phyloP scores from a whole-genome alignment of 1,284 basidiomycete genomes.

The Neonothopanus nambi region DNA sequence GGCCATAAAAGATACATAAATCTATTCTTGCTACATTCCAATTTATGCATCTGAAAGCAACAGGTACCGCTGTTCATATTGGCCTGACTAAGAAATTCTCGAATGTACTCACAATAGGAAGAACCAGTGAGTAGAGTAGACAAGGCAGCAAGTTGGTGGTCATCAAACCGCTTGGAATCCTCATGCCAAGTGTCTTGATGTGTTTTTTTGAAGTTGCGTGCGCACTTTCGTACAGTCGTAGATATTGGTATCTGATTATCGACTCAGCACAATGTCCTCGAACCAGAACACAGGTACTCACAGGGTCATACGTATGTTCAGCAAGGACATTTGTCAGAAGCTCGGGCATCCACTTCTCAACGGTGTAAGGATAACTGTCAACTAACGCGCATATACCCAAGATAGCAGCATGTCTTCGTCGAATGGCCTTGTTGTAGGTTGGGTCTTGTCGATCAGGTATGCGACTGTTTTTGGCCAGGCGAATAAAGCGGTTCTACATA shows the following conservation, averaged over 20 bases:
- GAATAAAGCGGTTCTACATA: conserved; percentile 64
- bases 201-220: conserved; percentile 74
- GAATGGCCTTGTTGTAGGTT: conserved; percentile 61
- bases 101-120: conserved; percentile 60
- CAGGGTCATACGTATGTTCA: conserved; percentile 83
- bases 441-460: conserved; percentile 59
- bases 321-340: conserved; percentile 69
- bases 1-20: not conserved
- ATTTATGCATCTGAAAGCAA: conserved; percentile 12
- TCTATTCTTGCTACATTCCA: not conserved
- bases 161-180: conserved; percentile 73
- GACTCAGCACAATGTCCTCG: not conserved
- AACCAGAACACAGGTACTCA: conserved; percentile 28
- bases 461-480: conserved; percentile 57
- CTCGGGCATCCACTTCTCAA: conserved; percentile 84
- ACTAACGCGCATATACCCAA: conserved; percentile 79
- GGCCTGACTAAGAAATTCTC: not conserved
- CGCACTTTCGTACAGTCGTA: conserved; percentile 71
- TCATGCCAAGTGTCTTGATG: conserved; percentile 87
- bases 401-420: conserved; percentile 77
- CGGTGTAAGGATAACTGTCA: conserved; percentile 83
- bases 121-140: conserved; percentile 74
- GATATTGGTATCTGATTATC: conserved; percentile 64
- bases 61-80: not conserved
- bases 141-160: conserved; percentile 69